These are phyloP conservation scores for Clarireedia sp. DNA, from an alignment of 2,329 filamentous ascomycete genomes.

Conservation along the genomic window DNA sequence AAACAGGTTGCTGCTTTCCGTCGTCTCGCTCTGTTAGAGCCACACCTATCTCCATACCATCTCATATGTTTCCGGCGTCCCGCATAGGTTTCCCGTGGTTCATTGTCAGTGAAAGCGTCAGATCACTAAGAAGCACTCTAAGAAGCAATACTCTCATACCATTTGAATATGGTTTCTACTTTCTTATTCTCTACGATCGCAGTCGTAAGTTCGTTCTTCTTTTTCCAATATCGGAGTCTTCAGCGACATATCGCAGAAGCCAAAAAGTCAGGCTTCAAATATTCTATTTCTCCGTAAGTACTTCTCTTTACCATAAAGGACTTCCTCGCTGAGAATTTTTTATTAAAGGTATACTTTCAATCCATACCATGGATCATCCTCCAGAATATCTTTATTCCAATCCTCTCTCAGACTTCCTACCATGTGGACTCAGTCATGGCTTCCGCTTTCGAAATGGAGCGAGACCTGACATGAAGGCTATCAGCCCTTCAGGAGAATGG, in stretches of 20 bases:
- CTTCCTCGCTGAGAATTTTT: neutral
- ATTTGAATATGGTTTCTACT: neutral
- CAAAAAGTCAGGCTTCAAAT: neutral
- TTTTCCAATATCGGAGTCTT: neutral
- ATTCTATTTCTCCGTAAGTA: neutral
- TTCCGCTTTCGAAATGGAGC: neutral
- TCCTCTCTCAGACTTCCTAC: neutral
- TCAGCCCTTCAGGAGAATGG: neutral
- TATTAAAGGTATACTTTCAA: neutral
- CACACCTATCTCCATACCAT: too few species aligned
- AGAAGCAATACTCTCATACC: too few species aligned
- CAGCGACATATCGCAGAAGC: neutral
- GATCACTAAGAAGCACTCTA: too few species aligned
- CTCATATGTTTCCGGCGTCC: too few species aligned
- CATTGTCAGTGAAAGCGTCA: too few species aligned
- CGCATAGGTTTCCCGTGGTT: too few species aligned
- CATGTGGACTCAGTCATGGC: neutral
- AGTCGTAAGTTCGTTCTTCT: neutral
- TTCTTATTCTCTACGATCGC: neutral
- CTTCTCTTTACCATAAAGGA: neutral
- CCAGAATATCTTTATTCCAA: neutral
- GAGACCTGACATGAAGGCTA: slow-evolving; percentile 2
- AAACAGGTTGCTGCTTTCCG: too few species aligned
- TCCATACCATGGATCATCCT: slow-evolving; percentile 2
- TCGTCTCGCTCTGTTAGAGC: too few species aligned